Evolutionary conservation across 257 asterid species (phyloP).

Genomic region (Dorcoceras hygrometricum): DNA sequence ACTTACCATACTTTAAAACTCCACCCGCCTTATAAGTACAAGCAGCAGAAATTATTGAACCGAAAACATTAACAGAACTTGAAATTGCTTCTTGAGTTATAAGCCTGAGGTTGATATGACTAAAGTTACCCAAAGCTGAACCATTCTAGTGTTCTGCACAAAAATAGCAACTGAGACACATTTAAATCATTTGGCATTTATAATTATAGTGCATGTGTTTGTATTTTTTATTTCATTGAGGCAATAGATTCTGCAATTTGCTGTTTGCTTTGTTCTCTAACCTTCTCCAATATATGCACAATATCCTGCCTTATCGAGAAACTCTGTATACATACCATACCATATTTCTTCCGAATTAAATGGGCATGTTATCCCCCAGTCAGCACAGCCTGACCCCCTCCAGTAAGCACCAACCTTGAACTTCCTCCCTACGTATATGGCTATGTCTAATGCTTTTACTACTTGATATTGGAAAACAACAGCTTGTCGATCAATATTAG

Average conservation of each 20-base stretch:
- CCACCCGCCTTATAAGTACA: neutral
- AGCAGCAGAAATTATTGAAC: neutral
- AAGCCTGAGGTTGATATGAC: neutral
- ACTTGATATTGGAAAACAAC: constrained; percentile 25
- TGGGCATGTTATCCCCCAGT: neutral
- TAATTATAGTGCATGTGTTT: neutral
- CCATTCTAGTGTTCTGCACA: neutral
- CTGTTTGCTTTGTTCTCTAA: neutral
- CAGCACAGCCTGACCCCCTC: neutral
- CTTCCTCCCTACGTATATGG: neutral
- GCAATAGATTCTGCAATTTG: neutral
- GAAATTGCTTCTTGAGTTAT: neutral
- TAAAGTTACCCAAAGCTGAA: neutral
- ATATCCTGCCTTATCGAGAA: neutral
- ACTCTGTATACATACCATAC: neutral
- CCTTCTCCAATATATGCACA: neutral
- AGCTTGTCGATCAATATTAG: constrained; percentile 65
- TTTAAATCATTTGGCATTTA: neutral
- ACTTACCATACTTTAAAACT: too few species aligned
- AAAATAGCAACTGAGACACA: neutral
- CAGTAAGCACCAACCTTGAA: neutral
- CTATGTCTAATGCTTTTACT: constrained; percentile 15
- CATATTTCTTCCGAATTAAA: neutral
- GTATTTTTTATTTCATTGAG: neutral
- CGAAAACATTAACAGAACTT: neutral